A percentile compares a stretch with the other conserved stretches of the same genome.
Conservation (phyloP, 331 rosid genomes). For the Quercus phellos region DNA sequence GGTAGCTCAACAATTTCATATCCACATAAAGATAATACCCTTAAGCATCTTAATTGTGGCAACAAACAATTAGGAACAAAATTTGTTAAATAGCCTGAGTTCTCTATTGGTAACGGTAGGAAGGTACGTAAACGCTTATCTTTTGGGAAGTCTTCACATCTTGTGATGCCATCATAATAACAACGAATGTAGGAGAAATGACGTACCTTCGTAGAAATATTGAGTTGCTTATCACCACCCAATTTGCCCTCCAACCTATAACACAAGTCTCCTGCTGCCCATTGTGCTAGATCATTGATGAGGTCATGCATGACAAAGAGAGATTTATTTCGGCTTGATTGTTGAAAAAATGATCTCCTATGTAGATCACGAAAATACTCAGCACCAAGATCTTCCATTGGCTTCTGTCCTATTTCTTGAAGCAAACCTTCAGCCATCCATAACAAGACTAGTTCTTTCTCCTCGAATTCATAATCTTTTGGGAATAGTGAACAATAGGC, state of each 20-base stretch:
- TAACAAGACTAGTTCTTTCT: conserved; percentile 6
- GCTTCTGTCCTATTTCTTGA: background rate
- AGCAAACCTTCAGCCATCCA: conserved; percentile 27
- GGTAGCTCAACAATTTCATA: background rate
- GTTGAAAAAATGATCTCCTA: conserved; percentile 17
- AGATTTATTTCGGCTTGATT: background rate
- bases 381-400: too few relatives aligned
- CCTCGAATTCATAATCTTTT: conserved; percentile 11
- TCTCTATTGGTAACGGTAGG: background rate
- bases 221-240: too few relatives aligned
- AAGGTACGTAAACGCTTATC: conserved; percentile 9
- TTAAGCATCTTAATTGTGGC: background rate
- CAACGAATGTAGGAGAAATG: conserved; percentile 1
- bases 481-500: background rate
- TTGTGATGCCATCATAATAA: background rate
- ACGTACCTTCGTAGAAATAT: background rate
- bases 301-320: conserved; percentile 11
- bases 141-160: background rate
- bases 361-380: background rate
- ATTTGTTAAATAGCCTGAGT: background rate
- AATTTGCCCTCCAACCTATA: too few relatives aligned
- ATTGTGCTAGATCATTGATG: too few relatives aligned
- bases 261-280: too few relatives aligned
- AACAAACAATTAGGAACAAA: background rate
- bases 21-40: conserved; percentile 10